Evolutionary conservation across 208 protist genomes (phyloP).

Genomic region (Trypanosoma theileri): DNA sequence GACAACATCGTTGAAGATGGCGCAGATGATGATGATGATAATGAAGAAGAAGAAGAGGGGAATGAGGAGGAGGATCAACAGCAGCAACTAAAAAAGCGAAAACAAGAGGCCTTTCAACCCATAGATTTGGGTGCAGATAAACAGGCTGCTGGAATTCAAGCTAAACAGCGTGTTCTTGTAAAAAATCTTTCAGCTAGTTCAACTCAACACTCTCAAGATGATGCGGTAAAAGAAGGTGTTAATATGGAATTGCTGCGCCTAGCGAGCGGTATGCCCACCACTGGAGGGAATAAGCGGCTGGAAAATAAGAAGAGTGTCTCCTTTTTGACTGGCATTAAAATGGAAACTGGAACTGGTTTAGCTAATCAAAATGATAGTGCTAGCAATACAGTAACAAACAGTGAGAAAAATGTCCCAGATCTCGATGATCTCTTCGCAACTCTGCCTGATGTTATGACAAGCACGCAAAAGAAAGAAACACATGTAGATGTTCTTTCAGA

Average conservation of each 20-base stretch:
- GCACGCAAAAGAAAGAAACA: neutral
- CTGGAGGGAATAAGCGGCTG: neutral
- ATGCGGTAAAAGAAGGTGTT: constrained; percentile 12
- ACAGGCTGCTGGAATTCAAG: constrained; percentile 58
- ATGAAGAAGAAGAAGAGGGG: neutral
- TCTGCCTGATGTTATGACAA: constrained; percentile 30
- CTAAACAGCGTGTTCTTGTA: constrained; percentile 60
- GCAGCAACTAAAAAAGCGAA: neutral
- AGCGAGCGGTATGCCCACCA: constrained; percentile 5
- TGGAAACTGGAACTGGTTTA: neutral
- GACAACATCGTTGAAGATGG: constrained; percentile 28
- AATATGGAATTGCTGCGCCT: constrained; percentile 24
- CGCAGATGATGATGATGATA: constrained; percentile 25
- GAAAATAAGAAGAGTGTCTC: constrained; percentile 10
- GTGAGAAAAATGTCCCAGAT: constrained; percentile 8
- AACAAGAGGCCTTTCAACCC: constrained; percentile 38
- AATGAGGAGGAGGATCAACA: constrained; percentile 1
- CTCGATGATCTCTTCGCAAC: constrained; percentile 44
- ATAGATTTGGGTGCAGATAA: constrained; percentile 76
- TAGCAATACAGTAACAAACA: neutral
- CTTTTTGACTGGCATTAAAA: neutral
- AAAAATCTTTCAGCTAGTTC: constrained; percentile 41
- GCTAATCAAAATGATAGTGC: neutral
- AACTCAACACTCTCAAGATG: neutral
- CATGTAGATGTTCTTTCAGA: neutral